Evolutionary conservation across 345 rosid species (phyloP), one percentile per base, ranked within the genome.

Genomic region (Acer negundo): DNA sequence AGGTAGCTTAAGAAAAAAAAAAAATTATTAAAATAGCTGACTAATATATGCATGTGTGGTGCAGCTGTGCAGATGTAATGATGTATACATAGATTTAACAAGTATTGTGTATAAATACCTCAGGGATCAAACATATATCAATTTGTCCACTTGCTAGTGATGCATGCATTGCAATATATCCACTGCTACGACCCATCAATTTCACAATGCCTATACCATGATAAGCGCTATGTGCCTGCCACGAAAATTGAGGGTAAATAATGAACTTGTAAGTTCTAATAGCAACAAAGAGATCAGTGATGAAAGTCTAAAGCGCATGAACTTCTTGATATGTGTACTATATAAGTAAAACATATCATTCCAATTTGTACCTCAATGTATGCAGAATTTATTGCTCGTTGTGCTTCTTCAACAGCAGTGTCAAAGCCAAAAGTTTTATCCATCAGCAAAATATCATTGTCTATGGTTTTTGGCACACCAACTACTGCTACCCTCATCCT

Each of bases 371-470:
- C 99, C 98, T 96, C 98, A 77, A 96, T 96, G 83, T 96, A 96
- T 4, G 99, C 97, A 75, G 98, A 96, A 88, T 94, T 94, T 71
- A 94, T 94, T 38, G 99, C 99, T 55, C 99, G 89, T 55, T 94
- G 99, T 28, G 99, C 98, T 82, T 92, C 99, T 87, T 96, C 98
- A 81, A 96, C 98, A 47, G 98, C 99, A 84, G 98, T 94, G 69
- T 94, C 99, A 79, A 96, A 94, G 74, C 99, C 99, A 75, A 97
- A 97, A 17, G 98, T 96, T 82, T 96, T 94, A 77, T 96, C 99
- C 94, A 96, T 96, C 85, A 94, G 75, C 80, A 96, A 80, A 66
- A 96, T 94, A 85, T 96, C 99, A 82, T 96, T 96, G 84, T 96
- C 98, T 15, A 96, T 96, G 73, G 98, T 96, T 82, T 96, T 96